Percentiles rank a stretch among this genome's conserved stretches.
Evolutionary conservation across 805 yeast species (phyloP).

Genomic region (Clavispora asparagi): DNA sequence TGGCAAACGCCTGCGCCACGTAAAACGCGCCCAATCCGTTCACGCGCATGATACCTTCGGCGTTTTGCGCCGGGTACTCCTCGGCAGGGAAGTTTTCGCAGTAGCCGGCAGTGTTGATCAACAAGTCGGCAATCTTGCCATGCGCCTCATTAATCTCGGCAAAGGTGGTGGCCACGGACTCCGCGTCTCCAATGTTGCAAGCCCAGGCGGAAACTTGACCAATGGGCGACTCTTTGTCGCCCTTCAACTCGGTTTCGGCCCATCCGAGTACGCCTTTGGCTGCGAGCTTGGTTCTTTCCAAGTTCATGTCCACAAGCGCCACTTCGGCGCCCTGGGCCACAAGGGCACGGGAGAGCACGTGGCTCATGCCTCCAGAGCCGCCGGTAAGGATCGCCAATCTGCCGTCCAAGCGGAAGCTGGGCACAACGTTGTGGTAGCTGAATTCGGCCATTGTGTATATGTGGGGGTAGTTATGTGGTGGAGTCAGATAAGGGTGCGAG

Average conservation of each 20-base stretch:
- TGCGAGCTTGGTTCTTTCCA: slow-evolving; percentile 52
- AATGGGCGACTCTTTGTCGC: slow-evolving; percentile 26
- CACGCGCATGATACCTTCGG: slow-evolving; percentile 64
- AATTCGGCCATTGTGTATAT: slow-evolving; percentile 7
- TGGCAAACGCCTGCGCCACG: slow-evolving; percentile 70
- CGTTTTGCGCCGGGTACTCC: slow-evolving; percentile 67
- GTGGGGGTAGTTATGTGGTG: neutral
- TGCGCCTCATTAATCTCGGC: slow-evolving; percentile 51
- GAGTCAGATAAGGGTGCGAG: too few relatives aligned
- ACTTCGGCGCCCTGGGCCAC: slow-evolving; percentile 74
- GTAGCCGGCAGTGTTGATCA: slow-evolving; percentile 80
- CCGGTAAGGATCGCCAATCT: slow-evolving; percentile 73
- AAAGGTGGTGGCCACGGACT: slow-evolving; percentile 52
- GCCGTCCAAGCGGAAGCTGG: slow-evolving; percentile 63
- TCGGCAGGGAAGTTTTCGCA: slow-evolving; percentile 77
- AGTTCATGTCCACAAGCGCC: slow-evolving; percentile 66
- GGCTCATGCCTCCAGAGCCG: slow-evolving; percentile 75
- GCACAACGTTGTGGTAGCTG: slow-evolving; percentile 46
- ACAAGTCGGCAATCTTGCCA: slow-evolving; percentile 55
- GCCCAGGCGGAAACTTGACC: slow-evolving; percentile 57
- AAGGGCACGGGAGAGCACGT: slow-evolving; percentile 59
- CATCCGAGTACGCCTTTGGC: slow-evolving; percentile 43
- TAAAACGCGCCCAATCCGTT: slow-evolving; percentile 71
- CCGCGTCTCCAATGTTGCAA: slow-evolving; percentile 67
- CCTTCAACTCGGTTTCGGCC: slow-evolving; percentile 42